Base-by-base conservation (phyloP, 176 grass and related monocot species). In the Juncus effusus region DNA sequence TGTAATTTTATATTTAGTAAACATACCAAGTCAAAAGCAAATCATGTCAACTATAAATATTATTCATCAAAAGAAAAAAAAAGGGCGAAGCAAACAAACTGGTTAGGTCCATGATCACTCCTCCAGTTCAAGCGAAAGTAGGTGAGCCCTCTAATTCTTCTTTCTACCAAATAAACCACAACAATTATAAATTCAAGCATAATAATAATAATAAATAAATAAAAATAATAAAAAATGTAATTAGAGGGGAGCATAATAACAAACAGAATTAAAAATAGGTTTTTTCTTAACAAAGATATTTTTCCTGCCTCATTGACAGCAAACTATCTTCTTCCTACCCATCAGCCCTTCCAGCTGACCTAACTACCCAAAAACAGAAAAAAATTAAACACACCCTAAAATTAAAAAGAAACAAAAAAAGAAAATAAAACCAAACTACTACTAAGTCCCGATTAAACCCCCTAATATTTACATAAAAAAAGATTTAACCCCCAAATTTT, bases 261-360 rank as follows among this genome's bases (percentile, higher is more conserved):
- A 47, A 38, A 70, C 19, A 70, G 53, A 37, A 1, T 58, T 56
- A 9, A 28, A 12, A 72, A 45, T 45, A 45, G 15, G 58, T 72
- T 53, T 57, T 42, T 5, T 41, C 68, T 71, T 57, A 72, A 61
- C 54, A 47, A 72, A 28, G 54, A 72, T 72, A 59, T 45, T 72
- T 72, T 56, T 59, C 14, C 13, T 15, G 56, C 39, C 37, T 60
- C 68, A 38, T 56, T 72, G 12, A 72, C 68, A 47, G 4, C 39
- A 72, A 72, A 14, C 68, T 59, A 72, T 19, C 40, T 72, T 60
- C 68, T 72, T 59, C 68, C 68, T 72, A 72, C 68, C 38, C 16
- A 72, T 72, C 68, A 72, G 54, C 68, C 38, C 36, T 58, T 72
- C 38, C 15, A 19, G 68, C 68, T 72, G 40, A 72, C 55, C 68